Evolutionary conservation across 208 protist genomes (phyloP), one percentile per base, ranked within the genome.

Genomic region (Zelonia costaricensis): DNA sequence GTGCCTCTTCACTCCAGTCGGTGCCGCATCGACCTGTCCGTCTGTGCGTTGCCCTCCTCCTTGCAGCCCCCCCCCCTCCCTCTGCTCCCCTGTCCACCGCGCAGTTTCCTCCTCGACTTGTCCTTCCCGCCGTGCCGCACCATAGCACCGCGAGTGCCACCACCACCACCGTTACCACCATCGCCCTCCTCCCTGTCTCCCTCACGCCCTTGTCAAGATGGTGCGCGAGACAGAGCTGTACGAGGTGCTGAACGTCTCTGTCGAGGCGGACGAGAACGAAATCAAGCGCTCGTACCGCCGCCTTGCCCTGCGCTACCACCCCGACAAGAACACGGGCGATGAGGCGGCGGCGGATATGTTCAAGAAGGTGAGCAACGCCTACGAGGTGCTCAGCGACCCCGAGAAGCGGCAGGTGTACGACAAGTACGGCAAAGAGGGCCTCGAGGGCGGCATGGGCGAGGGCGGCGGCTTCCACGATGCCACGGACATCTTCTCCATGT

Each of bases 381-480:
- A 99, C 73, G 97, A 99, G 40, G 86, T 98, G 13, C 88, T 99
- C 25, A 91, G 68, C 45, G 97, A 99, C 57, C 35, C 68, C 20
- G 78, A 99, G 62, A 99, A 99, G 83, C 80, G 97, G n/a, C 47
- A 73, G 38, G 43, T 98, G 8, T 99, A 99, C 75, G 98, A 99
- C 73, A 75, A 93, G 59, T 94, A 98, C 76, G 98, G 98, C 43
- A 95, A 98, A 80, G 82, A 98, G n/a, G 97, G 97, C 22, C 77
- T 99, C 1, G 86, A 98, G 55, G 81, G 85, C 36, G 90, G 88
- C 55, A 77, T 55, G 38, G 78, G 82, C 43, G 86, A 76, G 15
- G 76, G 75, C 22, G 82, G 66, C 30, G 79, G 70, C 42, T 83
- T 80, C 45, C 69, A 81, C 58, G 84, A 92, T 40, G 77, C 88